A percentile compares a stretch with the other conserved stretches of the same genome.
Conservation (phyloP, 495 filamentous ascomycete species). For the Talaromyces thailandensis region DNA sequence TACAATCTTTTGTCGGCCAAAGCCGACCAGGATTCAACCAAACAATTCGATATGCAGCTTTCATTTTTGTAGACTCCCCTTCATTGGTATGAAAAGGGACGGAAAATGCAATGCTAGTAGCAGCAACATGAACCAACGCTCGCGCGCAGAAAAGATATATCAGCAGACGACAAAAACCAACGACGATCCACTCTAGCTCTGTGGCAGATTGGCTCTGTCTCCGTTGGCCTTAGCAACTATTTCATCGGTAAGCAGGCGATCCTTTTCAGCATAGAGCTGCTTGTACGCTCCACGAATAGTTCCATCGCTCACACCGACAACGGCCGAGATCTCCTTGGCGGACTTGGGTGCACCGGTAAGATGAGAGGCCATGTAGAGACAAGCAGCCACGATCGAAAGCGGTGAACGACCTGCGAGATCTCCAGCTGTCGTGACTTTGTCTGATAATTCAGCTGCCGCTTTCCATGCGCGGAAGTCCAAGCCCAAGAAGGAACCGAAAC, state of each 20-base stretch:
- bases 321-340: slow-evolving; percentile 72
- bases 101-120: neutral
- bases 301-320: slow-evolving; percentile 86
- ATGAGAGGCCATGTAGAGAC: slow-evolving; percentile 89
- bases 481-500: slow-evolving; percentile 77
- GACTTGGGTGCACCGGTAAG: slow-evolving; percentile 69
- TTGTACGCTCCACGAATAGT: slow-evolving; percentile 95
- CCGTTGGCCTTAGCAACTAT: slow-evolving; percentile 66
- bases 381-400: slow-evolving; percentile 85
- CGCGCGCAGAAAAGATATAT: neutral
- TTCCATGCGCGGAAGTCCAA: slow-evolving; percentile 59
- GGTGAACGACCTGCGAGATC: slow-evolving; percentile 88
- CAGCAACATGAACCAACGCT: neutral
- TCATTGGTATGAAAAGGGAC: neutral
- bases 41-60: neutral
- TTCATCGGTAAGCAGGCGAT: slow-evolving; percentile 63
- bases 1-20: neutral
- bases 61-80: neutral
- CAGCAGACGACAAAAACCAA: neutral
- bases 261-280: slow-evolving; percentile 62
- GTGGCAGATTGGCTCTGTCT: slow-evolving; percentile 59
- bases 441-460: slow-evolving; percentile 64
- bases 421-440: slow-evolving; percentile 60
- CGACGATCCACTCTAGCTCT: slow-evolving; percentile 16
- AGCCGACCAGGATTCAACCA: neutral